A percentile compares a stretch with the other conserved stretches of the same genome.
These are phyloP conservation scores for Daedalea quercina DNA, from an alignment of 768 basidiomycete species.

Conservation along the genomic window DNA sequence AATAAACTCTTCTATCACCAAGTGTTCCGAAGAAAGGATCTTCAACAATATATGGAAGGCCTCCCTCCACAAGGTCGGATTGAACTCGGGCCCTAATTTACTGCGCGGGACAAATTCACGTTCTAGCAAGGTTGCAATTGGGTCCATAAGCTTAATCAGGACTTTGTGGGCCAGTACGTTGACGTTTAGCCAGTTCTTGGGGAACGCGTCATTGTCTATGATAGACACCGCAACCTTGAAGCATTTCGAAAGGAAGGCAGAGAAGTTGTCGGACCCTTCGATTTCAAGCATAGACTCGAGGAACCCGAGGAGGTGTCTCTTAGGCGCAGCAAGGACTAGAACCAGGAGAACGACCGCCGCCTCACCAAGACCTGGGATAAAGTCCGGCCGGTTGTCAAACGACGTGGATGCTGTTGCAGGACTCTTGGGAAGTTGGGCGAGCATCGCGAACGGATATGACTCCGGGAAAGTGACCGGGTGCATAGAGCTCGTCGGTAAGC, in stretches of 20 bases:
- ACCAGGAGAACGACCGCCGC: conserved; percentile 80
- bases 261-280: conserved; percentile 79
- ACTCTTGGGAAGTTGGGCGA: conserved; percentile 58
- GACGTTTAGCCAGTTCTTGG: conserved; percentile 86
- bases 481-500: conserved; percentile 46
- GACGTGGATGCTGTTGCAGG: conserved; percentile 31
- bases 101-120: conserved; percentile 73
- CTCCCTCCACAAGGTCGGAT: conserved; percentile 73
- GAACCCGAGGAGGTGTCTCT: conserved; percentile 69
- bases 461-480: conserved; percentile 86
- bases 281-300: conserved; percentile 79
- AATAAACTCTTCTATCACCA: conserved; percentile 92
- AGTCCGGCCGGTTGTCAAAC: conserved; percentile 42
- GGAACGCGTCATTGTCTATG: conserved; percentile 83
- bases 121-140: conserved; percentile 70
- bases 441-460: conserved; percentile 86
- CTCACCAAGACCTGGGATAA: conserved; percentile 80
- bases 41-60: conserved; percentile 78
- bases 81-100: conserved; percentile 59
- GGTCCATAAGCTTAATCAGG: conserved; percentile 82
- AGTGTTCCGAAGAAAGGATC: conserved; percentile 81
- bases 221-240: conserved; percentile 81
- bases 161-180: conserved; percentile 85
- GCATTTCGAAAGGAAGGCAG: conserved; percentile 62
- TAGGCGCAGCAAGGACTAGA: conserved; percentile 73